Evolutionary conservation across 2,329 filamentous ascomycete genomes (phyloP), one percentile per base, ranked within the genome.

Genomic region (Colletotrichum horii): DNA sequence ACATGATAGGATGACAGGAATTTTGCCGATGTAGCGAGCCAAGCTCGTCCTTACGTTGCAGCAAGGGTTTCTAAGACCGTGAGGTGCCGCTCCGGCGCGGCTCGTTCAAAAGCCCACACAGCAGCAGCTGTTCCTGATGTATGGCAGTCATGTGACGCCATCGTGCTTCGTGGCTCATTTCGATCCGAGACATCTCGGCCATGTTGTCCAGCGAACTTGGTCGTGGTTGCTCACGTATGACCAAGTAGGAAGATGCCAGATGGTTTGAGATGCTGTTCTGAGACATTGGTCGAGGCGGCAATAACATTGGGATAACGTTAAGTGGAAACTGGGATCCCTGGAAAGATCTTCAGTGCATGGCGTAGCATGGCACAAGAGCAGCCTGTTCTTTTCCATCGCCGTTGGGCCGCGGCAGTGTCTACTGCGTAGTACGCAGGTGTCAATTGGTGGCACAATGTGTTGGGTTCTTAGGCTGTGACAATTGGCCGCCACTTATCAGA

Each of bases 161-260:
- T 56, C n/a, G 19, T 16, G 24, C 55, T 32, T 32, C 48, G 58
- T 65, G 9, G n/a, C 30, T 70, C 38, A 66, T 75, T 71, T 66
- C 55, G 22, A 75, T 66, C 38, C 68, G 32, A 75, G 72, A 75
- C 72, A 66, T 64, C 34, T 26, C 34, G 19, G 58, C 60, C 30
- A n/a, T 61, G 70, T 71, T 43, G 48, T 66, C 67, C 68, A 71
- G 11, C 36, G n/a, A 28, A 60, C 22, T 69, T 16, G 24, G 28
- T 32, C 15, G 8, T 67, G 11, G 48, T 22, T 28, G 58, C 26
- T 38, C 16, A 14, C 14, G 16, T 30, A 38, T 28, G 34, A 67
- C 48, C 26, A 62, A 26, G 24, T 30, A 62, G 58, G 16, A 52
- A 52, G 43, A 52, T 52, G n/a, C 43, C 11, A 52, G n/a, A 52